A percentile compares a stretch with the other conserved stretches of the same genome.
Evolutionary conservation across 768 basidiomycete species (phyloP).

Genomic region (Naganishia vishniacii): DNA sequence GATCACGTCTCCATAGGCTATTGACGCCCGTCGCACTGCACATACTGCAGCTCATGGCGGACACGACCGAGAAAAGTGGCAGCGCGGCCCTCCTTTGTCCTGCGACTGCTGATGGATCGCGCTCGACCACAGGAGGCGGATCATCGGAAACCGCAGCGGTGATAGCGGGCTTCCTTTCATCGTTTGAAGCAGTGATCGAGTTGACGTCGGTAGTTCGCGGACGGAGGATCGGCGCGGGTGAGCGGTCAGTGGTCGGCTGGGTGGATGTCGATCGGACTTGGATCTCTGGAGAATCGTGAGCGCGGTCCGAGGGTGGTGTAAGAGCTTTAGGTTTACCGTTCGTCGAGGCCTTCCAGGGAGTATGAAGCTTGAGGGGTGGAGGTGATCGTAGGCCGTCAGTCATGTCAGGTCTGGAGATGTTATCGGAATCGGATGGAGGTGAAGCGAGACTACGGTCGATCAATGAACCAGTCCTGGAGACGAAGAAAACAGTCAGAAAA

Average conservation of each 20-base stretch:
- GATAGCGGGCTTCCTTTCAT: background rate
- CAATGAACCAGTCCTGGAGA: too few relatives aligned
- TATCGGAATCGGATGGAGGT: background rate
- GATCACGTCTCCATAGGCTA: constrained; percentile 23
- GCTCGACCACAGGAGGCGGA: background rate
- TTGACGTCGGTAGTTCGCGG: too few relatives aligned
- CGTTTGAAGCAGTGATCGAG: too few relatives aligned
- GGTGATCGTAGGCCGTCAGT: too few relatives aligned
- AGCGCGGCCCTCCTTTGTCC: constrained; percentile 1
- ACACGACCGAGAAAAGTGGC: constrained; percentile 1
- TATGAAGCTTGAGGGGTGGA: constrained; percentile 1
- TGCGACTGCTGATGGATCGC: background rate
- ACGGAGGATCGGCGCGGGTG: background rate
- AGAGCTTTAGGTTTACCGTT: background rate
- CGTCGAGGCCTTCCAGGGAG: background rate
- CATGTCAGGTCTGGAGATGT: background rate
- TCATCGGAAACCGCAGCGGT: background rate
- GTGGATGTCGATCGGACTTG: background rate
- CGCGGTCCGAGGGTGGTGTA: background rate
- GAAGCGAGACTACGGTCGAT: background rate
- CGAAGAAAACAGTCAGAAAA: too few relatives aligned
- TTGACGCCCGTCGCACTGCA: constrained; percentile 29
- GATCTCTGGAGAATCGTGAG: background rate
- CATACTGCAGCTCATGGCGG: constrained; percentile 23
- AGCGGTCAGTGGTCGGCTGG: background rate